These are phyloP conservation scores for Wickerhamomyces sp. DNA, from an alignment of 1,139 yeast species.

Conservation along the genomic window DNA sequence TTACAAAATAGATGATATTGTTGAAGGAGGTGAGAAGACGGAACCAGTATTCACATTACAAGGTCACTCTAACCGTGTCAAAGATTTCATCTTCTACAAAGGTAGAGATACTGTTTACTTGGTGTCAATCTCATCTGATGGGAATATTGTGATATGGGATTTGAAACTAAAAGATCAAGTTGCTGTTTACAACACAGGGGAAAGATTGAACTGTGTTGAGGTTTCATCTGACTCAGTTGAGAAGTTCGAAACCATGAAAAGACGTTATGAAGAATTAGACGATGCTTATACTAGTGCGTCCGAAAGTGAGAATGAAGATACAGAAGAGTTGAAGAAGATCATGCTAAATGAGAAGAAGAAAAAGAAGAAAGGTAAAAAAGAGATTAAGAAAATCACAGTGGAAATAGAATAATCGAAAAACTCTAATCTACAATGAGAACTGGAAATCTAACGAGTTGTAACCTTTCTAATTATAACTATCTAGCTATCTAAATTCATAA, in stretches of 20 bases:
- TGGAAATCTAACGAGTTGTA: neutral
- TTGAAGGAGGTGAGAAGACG: constrained; percentile 30
- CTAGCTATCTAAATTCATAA: constrained; percentile 15
- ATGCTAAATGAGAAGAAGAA: constrained; percentile 35
- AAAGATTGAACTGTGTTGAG: constrained; percentile 81
- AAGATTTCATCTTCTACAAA: constrained; percentile 58
- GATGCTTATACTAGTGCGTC: constrained; percentile 47
- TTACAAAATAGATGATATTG: constrained; percentile 36
- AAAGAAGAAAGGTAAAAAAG: constrained; percentile 41
- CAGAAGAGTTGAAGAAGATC: constrained; percentile 34
- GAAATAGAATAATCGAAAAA: constrained; percentile 40
- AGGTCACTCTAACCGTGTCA: constrained; percentile 85
- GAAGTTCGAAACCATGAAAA: constrained; percentile 65
- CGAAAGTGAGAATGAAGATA: constrained; percentile 49
- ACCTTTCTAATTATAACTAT: neutral
- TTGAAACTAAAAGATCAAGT: constrained; percentile 64
- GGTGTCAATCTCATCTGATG: constrained; percentile 87
- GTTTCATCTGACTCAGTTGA: constrained; percentile 78
- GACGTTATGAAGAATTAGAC: constrained; percentile 44
- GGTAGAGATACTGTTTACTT: constrained; percentile 46
- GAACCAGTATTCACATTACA: constrained; percentile 52
- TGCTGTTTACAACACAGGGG: constrained; percentile 91
- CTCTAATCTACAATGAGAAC: neutral
- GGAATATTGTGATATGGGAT: constrained; percentile 90
- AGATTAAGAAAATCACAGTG: constrained; percentile 44